A percentile compares a stretch with the other conserved stretches of the same genome.
Evolutionary conservation across 768 basidiomycete species (phyloP).

Genomic region (Leccinum olivaceopallidum): DNA sequence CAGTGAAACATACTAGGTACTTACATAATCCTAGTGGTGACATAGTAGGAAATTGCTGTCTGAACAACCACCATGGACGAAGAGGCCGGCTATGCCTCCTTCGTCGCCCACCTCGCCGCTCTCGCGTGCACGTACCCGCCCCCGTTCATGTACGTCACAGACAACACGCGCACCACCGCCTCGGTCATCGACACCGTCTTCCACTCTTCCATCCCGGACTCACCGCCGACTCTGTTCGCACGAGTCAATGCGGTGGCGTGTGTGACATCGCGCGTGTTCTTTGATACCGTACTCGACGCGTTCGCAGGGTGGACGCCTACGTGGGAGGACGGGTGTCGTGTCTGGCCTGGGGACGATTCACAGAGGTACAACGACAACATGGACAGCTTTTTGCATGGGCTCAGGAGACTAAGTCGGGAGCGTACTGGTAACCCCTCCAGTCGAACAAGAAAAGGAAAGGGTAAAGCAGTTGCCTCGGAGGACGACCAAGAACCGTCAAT

Average conservation of each 20-base stretch:
- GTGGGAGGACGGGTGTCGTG: conserved; percentile 63
- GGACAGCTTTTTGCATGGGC: conserved; percentile 70
- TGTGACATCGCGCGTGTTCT: conserved; percentile 63
- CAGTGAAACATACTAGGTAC: too few species aligned
- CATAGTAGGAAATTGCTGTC: too few species aligned
- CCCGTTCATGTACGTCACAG: conserved; percentile 68
- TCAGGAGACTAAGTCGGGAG: conserved; percentile 40
- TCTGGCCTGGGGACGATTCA: conserved; percentile 49
- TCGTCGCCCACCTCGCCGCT: conserved; percentile 26
- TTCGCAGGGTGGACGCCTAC: conserved; percentile 54
- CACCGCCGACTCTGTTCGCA: conserved; percentile 40
- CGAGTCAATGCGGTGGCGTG: conserved; percentile 57
- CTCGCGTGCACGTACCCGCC: conserved; percentile 46
- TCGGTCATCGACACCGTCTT: conserved; percentile 31
- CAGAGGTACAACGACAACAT: conserved; percentile 62
- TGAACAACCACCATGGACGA: conserved; percentile 1
- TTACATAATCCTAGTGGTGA: too few species aligned
- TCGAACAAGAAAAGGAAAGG: conserved; percentile 34
- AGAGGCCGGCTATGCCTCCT: conserved; percentile 25
- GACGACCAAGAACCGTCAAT: conserved; percentile 35
- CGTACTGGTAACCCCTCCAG: conserved; percentile 7
- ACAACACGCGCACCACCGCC: conserved; percentile 50
- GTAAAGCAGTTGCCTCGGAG: conserved; percentile 23
- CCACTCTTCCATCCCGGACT: conserved; percentile 18
- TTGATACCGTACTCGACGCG: conserved; percentile 62